Evolutionary conservation across 164 flowering plant species (phyloP), one percentile per base, ranked within the genome.

Genomic region (Hamamelis virginiana): DNA sequence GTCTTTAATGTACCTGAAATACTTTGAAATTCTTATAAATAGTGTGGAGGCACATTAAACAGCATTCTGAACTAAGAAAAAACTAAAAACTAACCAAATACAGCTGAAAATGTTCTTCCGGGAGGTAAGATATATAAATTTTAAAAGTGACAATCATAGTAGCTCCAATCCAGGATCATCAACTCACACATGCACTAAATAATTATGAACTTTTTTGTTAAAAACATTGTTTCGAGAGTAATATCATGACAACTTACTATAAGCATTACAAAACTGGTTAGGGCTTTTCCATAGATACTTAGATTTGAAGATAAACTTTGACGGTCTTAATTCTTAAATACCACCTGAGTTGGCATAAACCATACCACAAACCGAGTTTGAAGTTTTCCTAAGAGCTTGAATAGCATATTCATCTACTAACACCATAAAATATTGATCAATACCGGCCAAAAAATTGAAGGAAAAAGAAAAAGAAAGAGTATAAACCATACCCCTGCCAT

Each of bases 401-500:
- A 33, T 57, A 26, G 5, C 12, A 10, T 57, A 25, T 13, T 33
- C 1, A 26, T 25, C 25, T 25, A 27, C 28, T 12, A 33, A 12
- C n/a, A 56, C 15, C 27, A 14, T 56, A 6, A 16, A 33, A 57
- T 18, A 57, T 21, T 25, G 18, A 5, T 27, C 22, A 4, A 15
- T 5, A 22, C n/a, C 13, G n/a, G 45, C 8, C 5, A 60, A 45
- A 33, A 12, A 21, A 60, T 21, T 15, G 41, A 41, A n/a, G 41
- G 13, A 38, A 58, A 58, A 58, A 15, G 28, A 16, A 58, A 15
- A 58, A n/a, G 18, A 58, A 58, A 26, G 1, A 3, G 11, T 14
- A 9, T 13, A 16, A 72, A 69, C 56, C 89, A 77, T 90, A 95
- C 99, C 98, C 98, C 60, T 91, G 97, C 99, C 99, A 96, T 72